These are phyloP conservation scores for Mrakia hoshinonis DNA, from an alignment of 768 basidiomycete genomes.

Conservation along the genomic window DNA sequence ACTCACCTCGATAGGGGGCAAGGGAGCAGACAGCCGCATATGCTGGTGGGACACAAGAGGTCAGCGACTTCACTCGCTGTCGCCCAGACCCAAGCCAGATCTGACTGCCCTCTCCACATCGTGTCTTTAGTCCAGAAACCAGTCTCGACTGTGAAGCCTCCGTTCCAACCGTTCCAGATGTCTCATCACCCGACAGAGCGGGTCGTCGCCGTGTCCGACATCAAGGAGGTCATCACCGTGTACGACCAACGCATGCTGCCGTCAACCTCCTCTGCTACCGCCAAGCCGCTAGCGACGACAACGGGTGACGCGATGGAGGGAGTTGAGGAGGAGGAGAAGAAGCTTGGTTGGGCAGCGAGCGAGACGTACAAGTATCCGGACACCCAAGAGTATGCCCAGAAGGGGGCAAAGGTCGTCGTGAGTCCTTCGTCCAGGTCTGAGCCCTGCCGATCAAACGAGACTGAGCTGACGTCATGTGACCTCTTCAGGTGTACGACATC, in stretches of 20 bases:
- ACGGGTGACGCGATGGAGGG: background rate
- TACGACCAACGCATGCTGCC: constrained; percentile 24
- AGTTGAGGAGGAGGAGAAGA: background rate
- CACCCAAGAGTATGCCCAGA: background rate
- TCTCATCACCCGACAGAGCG: constrained; percentile 17
- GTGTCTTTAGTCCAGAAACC: constrained; percentile 5
- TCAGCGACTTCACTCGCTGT: too few relatives aligned
- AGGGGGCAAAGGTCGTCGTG: constrained; percentile 1
- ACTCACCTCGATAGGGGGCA: constrained; percentile 18
- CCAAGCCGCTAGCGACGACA: background rate
- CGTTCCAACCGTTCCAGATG: constrained; percentile 2
- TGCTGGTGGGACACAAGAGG: constrained; percentile 19
- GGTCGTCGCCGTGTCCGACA: constrained; percentile 16
- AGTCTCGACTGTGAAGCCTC: constrained; percentile 3
- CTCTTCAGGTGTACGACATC: constrained; percentile 16
- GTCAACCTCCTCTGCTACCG: background rate
- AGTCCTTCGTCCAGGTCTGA: background rate
- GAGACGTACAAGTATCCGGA: background rate
- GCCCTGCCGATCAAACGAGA: too few relatives aligned
- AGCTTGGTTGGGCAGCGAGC: background rate
- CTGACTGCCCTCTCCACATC: background rate
- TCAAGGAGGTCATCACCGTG: constrained; percentile 23
- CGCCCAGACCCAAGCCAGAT: too few relatives aligned
- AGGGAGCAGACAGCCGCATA: background rate
- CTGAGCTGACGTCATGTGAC: background rate